Base-by-base conservation (phyloP, 2,329 filamentous ascomycete genomes). In the Neonectria ditissima region DNA sequence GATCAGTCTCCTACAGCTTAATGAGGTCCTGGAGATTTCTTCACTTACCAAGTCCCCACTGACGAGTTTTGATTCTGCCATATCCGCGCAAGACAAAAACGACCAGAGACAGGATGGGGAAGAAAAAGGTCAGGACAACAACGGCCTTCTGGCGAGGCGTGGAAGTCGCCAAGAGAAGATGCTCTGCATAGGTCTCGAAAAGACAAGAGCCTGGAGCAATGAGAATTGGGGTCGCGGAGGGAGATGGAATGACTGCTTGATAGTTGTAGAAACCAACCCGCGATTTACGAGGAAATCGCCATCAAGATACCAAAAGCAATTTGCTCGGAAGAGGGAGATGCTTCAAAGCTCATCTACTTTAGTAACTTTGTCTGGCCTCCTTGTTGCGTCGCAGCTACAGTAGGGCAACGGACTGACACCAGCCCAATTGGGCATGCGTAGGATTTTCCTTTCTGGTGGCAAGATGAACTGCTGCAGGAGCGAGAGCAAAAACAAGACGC, bases 11-110 rank as follows among this genome's bases (percentile, higher is more conserved):
- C 39, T 41, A 26, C 26, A 34, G 37, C n/a, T 51, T 14, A 8
- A 8, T 20, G 10, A 16, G n/a, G 20, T 26, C 37, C 16, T 32
- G 30, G 32, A 32, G 7, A 37, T 5, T 22, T 28, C 20, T 37
- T 32, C 4, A 65, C 62, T 58, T 44, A 65, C 65, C 65, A 18
- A 62, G 22, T 34, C 65, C 62, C 62, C 58, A 66, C 41, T 65
- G 62, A 11, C 52, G 51, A 32, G 54, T 44, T 22, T 57, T 62
- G 26, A 67, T 44, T 28, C 65, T 55, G 11, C 58, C 58, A 47
- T 65, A 66, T 16, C 30, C 58, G 14, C 65, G 55, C 14, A 66
- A 34, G 32, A 34, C 24, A 16, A 62, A 62, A 2, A 62, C 6
- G 1, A 62, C n/a, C n/a, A 59, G 14, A 5, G 62, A 65, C 28